A percentile compares a stretch with the other conserved stretches of the same genome.
phyloP scores from a whole-genome alignment of 345 rosid genomes.

The Boechera divaricarpa region DNA sequence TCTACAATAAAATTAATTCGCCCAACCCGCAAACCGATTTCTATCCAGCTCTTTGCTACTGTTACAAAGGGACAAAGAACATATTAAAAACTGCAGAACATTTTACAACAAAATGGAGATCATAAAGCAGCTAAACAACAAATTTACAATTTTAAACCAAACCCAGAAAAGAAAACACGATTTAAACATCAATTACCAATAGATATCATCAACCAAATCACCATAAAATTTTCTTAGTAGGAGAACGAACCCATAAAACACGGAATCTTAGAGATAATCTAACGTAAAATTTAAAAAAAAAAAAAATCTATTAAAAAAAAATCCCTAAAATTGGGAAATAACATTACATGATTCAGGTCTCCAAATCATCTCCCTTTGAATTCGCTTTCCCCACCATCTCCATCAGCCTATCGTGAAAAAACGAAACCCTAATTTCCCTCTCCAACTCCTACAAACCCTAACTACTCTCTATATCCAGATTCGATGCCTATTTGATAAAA shows the following conservation, averaged over 20 bases:
- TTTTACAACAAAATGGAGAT: slow-evolving; percentile 18
- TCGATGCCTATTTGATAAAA: slow-evolving; percentile 16
- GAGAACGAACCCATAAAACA: slow-evolving; percentile 41
- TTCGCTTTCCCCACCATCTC: slow-evolving; percentile 44
- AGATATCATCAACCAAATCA: slow-evolving; percentile 14
- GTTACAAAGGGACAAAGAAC: slow-evolving; percentile 30
- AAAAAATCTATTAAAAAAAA: neutral
- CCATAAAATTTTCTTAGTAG: slow-evolving; percentile 7
- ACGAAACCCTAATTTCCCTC: slow-evolving; percentile 45
- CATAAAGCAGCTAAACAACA: slow-evolving; percentile 24
- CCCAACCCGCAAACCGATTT: slow-evolving; percentile 12
- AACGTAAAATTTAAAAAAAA: neutral
- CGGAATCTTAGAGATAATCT: slow-evolving; percentile 36
- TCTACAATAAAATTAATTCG: slow-evolving; percentile 8
- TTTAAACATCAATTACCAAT: neutral
- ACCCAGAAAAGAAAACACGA: slow-evolving; percentile 10
- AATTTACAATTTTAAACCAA: slow-evolving; percentile 8
- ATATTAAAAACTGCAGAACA: slow-evolving; percentile 32
- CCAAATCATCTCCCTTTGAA: slow-evolving; percentile 50
- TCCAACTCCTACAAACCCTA: slow-evolving; percentile 40
- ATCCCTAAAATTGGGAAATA: slow-evolving; percentile 42
- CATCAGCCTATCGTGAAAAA: slow-evolving; percentile 18
- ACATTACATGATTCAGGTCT: slow-evolving; percentile 58
- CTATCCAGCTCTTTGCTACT: slow-evolving; percentile 37
- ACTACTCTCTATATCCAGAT: slow-evolving; percentile 32